phyloP scores from a whole-genome alignment of 2,329 filamentous ascomycete species.

The Penicillium sp. region DNA sequence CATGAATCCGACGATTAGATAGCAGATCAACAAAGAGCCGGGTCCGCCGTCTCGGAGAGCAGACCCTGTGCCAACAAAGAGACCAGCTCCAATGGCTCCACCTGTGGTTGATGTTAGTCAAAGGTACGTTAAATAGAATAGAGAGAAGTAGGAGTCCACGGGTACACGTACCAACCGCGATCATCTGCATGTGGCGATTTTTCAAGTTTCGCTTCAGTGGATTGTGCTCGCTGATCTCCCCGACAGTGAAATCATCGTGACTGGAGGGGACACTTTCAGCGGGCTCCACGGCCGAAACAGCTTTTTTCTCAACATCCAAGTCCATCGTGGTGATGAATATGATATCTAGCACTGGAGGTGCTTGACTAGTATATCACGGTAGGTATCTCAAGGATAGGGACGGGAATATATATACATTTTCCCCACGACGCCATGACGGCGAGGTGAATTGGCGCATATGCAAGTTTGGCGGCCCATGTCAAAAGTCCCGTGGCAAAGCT shows the following conservation, averaged over 20 bases:
- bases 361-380: background rate
- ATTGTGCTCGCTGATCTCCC: conserved; percentile 20
- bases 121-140: background rate
- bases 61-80: conserved; percentile 43
- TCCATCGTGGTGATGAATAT: conserved; percentile 14
- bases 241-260: conserved; percentile 1
- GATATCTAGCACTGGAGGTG: background rate
- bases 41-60: conserved; percentile 41
- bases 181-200: conserved; percentile 43
- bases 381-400: background rate
- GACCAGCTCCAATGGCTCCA: conserved; percentile 43
- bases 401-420: background rate
- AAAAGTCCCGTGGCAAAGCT: background rate
- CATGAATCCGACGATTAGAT: conserved; percentile 59
- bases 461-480: background rate
- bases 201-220: conserved; percentile 31
- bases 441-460: background rate
- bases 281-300: conserved; percentile 5
- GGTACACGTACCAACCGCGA: conserved; percentile 35
- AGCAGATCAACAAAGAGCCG: conserved; percentile 41
- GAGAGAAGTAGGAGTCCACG: background rate
- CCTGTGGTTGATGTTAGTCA: conserved; percentile 15
- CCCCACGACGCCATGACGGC: background rate
- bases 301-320: conserved; percentile 19
- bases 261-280: background rate